Base-by-base conservation (phyloP, 1,139 yeast species). In the Geotrichum australiense region DNA sequence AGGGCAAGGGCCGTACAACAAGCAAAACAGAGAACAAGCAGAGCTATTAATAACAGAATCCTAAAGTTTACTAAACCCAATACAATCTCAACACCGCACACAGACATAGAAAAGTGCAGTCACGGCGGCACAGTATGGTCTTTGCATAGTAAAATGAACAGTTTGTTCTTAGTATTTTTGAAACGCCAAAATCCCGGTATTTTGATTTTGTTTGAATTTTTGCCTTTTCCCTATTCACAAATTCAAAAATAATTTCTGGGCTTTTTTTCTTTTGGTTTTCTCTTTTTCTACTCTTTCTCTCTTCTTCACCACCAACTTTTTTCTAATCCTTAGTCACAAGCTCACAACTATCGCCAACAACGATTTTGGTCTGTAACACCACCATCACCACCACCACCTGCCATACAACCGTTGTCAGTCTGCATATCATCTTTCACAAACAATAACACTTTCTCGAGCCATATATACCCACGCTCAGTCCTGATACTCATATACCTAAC, bases 271-370 rank as follows among this genome's bases (percentile, higher is more conserved):
- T 11, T 21, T 42, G 40, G 15, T 28, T 24, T 12, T 39, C 30
- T 16, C 36, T 5, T 19, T 37, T 20, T 7, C 26, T 29, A 8
- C 37, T 33, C 37, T 41, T 35, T 10, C 33, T 46, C 19, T 24
- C n/a, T 24, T 23, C 18, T 19, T 22, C 10, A 7, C 18, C 11
- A 14, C 12, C 34, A 12, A 12, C n/a, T 30, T 5, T 14, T 30
- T 15, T 7, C 21, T 16, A 12, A 11, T 20, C 20, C 18, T n/a
- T 14, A 16, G 15, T 23, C 18, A 5, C 34, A 11, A 6, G 23
- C 7, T 6, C n/a, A 16, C 10, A 12, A 15, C 18, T 23, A 14
- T 23, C 34, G 19, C 18, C 20, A 14, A 4, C 34, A 4, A 16
- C 34, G 6, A 30, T 23, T n/a, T 18, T 10, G n/a, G 10, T n/a